These are phyloP conservation scores for Candida gorgasii DNA, from an alignment of 805 yeast species.

Conservation along the genomic window DNA sequence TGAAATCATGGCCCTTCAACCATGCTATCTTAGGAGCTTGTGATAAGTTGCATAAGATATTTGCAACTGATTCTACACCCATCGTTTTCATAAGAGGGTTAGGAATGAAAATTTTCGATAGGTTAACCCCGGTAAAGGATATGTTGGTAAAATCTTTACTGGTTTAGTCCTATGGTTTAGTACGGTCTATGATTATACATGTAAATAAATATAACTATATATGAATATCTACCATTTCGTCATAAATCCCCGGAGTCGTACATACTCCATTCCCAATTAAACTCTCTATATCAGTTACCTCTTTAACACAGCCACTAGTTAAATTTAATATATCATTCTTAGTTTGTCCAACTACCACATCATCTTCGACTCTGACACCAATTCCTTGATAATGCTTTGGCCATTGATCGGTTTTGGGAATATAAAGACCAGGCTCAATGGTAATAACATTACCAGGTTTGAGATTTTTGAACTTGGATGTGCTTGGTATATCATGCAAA, in stretches of 20 bases:
- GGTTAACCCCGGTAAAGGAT: slow-evolving; percentile 64
- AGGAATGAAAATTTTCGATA: slow-evolving; percentile 73
- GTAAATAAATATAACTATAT: slow-evolving; percentile 12
- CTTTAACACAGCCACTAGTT: slow-evolving; percentile 85
- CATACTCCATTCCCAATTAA: slow-evolving; percentile 58
- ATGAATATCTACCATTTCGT: slow-evolving; percentile 34
- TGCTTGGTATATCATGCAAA: slow-evolving; percentile 76
- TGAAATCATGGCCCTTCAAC: slow-evolving; percentile 77
- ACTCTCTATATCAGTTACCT: slow-evolving; percentile 75
- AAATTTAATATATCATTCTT: slow-evolving; percentile 51
- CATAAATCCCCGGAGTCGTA: slow-evolving; percentile 46
- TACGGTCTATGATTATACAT: neutral
- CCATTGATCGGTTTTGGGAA: slow-evolving; percentile 71
- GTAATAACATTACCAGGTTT: slow-evolving; percentile 81
- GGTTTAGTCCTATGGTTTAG: slow-evolving; percentile 18
- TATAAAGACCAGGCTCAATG: slow-evolving; percentile 92
- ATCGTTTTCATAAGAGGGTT: slow-evolving; percentile 71
- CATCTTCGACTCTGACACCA: slow-evolving; percentile 95
- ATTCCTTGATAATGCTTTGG: slow-evolving; percentile 83
- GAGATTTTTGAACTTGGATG: slow-evolving; percentile 56
- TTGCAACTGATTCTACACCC: slow-evolving; percentile 71
- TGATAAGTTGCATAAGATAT: slow-evolving; percentile 88
- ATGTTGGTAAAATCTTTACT: slow-evolving; percentile 53
- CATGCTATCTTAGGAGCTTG: slow-evolving; percentile 83
- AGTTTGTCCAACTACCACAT: slow-evolving; percentile 74